These are phyloP conservation scores for Solanum sitiens DNA, from an alignment of 257 asterid species.

Conservation along the genomic window DNA sequence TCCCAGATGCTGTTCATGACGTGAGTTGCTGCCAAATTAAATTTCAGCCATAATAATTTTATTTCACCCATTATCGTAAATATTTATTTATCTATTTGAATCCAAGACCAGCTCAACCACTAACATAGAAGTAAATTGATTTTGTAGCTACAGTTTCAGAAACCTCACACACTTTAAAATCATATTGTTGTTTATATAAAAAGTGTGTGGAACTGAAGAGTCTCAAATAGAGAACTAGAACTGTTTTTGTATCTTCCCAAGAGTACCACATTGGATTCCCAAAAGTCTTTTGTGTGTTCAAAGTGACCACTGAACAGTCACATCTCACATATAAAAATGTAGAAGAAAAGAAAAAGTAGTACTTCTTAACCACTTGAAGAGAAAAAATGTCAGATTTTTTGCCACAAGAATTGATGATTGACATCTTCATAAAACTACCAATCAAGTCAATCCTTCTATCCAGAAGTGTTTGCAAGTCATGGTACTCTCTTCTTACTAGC, in stretches of 20 bases:
- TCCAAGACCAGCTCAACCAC: neutral
- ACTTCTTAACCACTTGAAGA: neutral
- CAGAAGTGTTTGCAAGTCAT: conserved; percentile 4
- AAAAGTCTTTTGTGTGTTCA: neutral
- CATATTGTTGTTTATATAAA: neutral
- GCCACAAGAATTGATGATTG: conserved; percentile 2
- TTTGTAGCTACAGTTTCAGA: neutral
- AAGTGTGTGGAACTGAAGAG: neutral
- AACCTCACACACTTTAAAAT: neutral
- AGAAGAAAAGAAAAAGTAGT: neutral
- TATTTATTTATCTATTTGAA: too few relatives aligned
- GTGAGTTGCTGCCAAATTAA: conserved; percentile 14
- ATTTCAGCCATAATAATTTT: neutral
- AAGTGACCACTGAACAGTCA: neutral
- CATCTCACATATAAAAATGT: neutral
- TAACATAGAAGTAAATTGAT: neutral
- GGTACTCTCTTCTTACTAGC: neutral
- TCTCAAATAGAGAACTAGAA: neutral
- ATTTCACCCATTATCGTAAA: neutral
- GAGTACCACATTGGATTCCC: neutral
- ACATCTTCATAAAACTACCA: neutral
- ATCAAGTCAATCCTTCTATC: neutral
- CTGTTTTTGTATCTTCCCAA: neutral
- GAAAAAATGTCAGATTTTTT: neutral
- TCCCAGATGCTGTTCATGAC: conserved; percentile 48